phyloP scores from a whole-genome alignment of 306 rosid species.

The Sicyos baderoa region DNA sequence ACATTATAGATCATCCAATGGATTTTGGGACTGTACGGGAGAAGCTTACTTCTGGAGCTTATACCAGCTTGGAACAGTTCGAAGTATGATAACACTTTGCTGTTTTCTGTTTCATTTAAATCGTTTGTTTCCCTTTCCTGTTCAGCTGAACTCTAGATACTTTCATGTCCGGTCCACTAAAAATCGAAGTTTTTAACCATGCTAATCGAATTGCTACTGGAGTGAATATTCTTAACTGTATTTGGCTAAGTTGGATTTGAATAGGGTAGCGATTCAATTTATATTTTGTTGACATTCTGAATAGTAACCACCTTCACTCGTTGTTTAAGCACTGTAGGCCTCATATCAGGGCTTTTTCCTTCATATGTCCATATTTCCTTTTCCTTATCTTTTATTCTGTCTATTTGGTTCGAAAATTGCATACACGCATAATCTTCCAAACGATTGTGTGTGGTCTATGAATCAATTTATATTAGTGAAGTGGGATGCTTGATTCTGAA shows the following conservation, averaged over 20 bases:
- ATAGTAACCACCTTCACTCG: background rate
- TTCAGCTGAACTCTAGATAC: background rate
- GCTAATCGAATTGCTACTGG: background rate
- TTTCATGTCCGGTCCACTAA: background rate
- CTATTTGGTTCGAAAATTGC: background rate
- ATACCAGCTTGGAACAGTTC: slow-evolving; percentile 48
- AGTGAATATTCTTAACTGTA: background rate
- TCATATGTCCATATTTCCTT: background rate
- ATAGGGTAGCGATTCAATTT: background rate
- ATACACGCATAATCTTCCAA: background rate
- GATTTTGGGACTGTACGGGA: slow-evolving; percentile 57
- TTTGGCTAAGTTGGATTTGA: background rate
- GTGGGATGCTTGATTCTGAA: slow-evolving; percentile 6
- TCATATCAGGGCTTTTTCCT: background rate
- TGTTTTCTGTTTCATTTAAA: slow-evolving; percentile 6
- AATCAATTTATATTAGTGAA: background rate
- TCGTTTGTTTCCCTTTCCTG: background rate
- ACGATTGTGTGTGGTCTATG: background rate
- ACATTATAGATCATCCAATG: slow-evolving; percentile 55
- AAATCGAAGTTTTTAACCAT: background rate
- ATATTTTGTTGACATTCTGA: slow-evolving; percentile 13
- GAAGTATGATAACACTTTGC: slow-evolving; percentile 36
- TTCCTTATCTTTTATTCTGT: background rate
- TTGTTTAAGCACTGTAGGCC: background rate
- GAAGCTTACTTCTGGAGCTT: slow-evolving; percentile 39